Evolutionary conservation across 352 stramenopile species (phyloP).

Genomic region (Halophytophthora polymorphica): DNA sequence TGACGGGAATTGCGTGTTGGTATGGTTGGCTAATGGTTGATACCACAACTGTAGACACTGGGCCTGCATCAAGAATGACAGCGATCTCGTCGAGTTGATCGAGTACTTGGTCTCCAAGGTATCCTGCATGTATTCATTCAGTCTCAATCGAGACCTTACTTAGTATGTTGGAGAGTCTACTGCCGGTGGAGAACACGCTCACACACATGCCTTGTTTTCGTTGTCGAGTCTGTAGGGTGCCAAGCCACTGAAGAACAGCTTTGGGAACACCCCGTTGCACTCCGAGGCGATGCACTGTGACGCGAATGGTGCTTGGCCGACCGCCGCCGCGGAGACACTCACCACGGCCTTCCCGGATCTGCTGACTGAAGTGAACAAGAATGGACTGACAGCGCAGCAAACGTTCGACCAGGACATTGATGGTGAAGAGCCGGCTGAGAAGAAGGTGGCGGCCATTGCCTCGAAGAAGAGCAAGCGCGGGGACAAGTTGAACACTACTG

Average conservation of each 20-base stretch:
- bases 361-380: constrained; percentile 48
- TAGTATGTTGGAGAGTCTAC: background rate
- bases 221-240: constrained; percentile 32
- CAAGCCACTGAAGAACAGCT: constrained; percentile 52
- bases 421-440: constrained; percentile 36
- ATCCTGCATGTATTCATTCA: background rate
- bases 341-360: constrained; percentile 54
- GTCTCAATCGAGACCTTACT: background rate
- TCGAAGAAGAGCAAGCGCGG: constrained; percentile 29
- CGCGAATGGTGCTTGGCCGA: constrained; percentile 49
- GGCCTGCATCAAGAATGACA: constrained; percentile 58
- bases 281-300: constrained; percentile 79
- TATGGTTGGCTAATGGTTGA: constrained; percentile 2
- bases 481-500: constrained; percentile 21
- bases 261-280: constrained; percentile 64
- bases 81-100: constrained; percentile 43
- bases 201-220: background rate
- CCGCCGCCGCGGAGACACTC: constrained; percentile 36
- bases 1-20: background rate
- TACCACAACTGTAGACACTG: constrained; percentile 42
- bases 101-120: constrained; percentile 64
- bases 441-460: constrained; percentile 13
- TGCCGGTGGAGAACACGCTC: background rate
- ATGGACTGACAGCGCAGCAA: constrained; percentile 55
- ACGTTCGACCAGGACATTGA: constrained; percentile 66